Evolutionary conservation across 2,329 filamentous ascomycete genomes (phyloP), one percentile per base, ranked within the genome.

Genomic region (Colletotrichum brevisporum): DNA sequence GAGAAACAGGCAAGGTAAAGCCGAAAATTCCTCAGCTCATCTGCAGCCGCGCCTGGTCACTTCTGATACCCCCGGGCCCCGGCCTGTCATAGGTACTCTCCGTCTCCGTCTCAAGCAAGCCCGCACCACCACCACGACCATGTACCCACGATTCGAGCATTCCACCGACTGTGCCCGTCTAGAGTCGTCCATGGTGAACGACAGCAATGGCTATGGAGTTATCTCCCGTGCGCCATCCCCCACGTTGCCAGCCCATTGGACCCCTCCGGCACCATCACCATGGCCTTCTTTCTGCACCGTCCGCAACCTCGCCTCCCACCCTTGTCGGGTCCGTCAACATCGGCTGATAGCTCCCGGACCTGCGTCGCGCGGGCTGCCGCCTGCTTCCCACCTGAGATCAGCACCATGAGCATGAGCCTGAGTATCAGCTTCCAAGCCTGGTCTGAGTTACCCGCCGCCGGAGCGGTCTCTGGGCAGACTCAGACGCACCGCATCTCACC

Each of bases 11-110:
- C 60, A 58, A 31, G 39, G 60, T 48, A 64, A 54, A 48, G 60
- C 54, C 48, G 54, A 51, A 68, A 45, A 48, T 55, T 69, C 55
- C 66, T 69, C 66, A 69, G 66, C 61, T 56, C 62, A 69, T 26
- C 53, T 65, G 61, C 65, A 68, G 53, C 21, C 47, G 53, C 27
- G 6, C 47, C 31, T 47, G 18, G 18, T 63, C 61, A 39, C 48
- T 54, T 24, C 24, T 15, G 24, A 63, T 21, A 41, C 48, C 60
- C 57, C 31, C 47, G 47, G 31, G 8, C 57, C 31, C 57, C 48
- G 47, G 57, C 47, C 47, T 64, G 53, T 58, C 27, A 31, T 41
- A 54, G 53, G 36, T 39, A 41, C 36, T 41, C 48, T 57, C 64
- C 60, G 53, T 6, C 31, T 3, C 21, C 21, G 21, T 24, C 31